phyloP scores from a whole-genome alignment of 805 yeast species.

The Metschnikowia colocasiae region DNA sequence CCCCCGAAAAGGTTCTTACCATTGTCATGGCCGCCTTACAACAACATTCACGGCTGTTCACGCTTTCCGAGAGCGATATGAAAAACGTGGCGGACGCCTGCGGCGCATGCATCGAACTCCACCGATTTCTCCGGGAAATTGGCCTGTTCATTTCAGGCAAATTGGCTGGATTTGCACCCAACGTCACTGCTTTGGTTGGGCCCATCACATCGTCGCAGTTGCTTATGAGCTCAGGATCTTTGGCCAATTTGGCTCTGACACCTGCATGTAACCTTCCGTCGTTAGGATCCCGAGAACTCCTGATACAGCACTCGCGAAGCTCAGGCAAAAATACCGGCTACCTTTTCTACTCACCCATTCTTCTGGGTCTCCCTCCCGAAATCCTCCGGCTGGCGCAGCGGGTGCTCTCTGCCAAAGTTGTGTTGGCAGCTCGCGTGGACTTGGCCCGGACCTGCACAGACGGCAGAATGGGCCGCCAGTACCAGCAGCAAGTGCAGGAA shows the following conservation, averaged over 20 bases:
- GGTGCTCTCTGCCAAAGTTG: slow-evolving; percentile 72
- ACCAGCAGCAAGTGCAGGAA: slow-evolving; percentile 55
- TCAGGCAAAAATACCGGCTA: slow-evolving; percentile 66
- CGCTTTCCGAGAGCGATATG: slow-evolving; percentile 29
- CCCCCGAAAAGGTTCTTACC: slow-evolving; percentile 66
- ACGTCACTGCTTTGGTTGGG: slow-evolving; percentile 69
- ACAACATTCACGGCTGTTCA: slow-evolving; percentile 23
- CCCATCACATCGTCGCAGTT: slow-evolving; percentile 70
- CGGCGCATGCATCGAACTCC: slow-evolving; percentile 44
- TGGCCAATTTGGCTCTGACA: slow-evolving; percentile 57
- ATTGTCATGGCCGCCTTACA: slow-evolving; percentile 68
- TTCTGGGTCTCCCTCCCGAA: slow-evolving; percentile 57
- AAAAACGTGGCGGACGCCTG: slow-evolving; percentile 43
- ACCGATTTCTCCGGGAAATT: slow-evolving; percentile 41
- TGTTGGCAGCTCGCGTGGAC: slow-evolving; percentile 83
- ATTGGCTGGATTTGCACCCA: slow-evolving; percentile 69
- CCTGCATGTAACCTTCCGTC: slow-evolving; percentile 86
- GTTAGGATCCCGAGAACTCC: slow-evolving; percentile 53
- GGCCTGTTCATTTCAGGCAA: slow-evolving; percentile 54
- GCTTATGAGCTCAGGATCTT: slow-evolving; percentile 64
- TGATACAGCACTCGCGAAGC: slow-evolving; percentile 29
- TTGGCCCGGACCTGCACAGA: slow-evolving; percentile 38
- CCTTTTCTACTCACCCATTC: slow-evolving; percentile 55
- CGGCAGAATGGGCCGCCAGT: slow-evolving; percentile 55
- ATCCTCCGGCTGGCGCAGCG: slow-evolving; percentile 67